These are phyloP conservation scores for Pleurotus salmoneostramineus DNA, from an alignment of 768 basidiomycete species.

Conservation along the genomic window DNA sequence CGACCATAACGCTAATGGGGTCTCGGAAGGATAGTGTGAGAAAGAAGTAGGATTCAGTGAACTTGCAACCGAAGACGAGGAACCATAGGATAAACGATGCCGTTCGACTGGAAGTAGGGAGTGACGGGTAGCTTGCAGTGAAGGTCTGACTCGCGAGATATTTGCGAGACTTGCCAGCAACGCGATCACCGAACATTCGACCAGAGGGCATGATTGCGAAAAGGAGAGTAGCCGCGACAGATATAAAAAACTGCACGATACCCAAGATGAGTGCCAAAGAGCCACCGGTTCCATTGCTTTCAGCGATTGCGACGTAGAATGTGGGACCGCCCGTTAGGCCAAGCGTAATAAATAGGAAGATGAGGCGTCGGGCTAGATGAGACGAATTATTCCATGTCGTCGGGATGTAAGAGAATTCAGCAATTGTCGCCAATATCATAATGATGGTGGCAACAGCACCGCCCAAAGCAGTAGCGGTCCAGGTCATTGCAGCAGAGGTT, in stretches of 20 bases:
- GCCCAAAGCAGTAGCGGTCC: constrained; percentile 92
- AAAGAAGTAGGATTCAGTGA: constrained; percentile 97
- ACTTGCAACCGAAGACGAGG: constrained; percentile 95
- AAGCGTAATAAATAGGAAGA: constrained; percentile 89
- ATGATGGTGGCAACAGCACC: constrained; percentile 95
- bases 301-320: constrained; percentile 88
- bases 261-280: constrained; percentile 87
- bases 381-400: constrained; percentile 99
- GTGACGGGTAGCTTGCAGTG: constrained; percentile 87
- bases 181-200: constrained; percentile 98
- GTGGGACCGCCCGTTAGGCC: constrained; percentile 91
- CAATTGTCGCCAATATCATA: constrained; percentile 92
- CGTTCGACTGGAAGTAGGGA: constrained; percentile 60
- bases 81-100: constrained; percentile 84
- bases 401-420: constrained; percentile 97
- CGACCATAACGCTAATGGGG: constrained; percentile 92
- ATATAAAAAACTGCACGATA: constrained; percentile 95
- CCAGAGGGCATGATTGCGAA: constrained; percentile 94
- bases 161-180: constrained; percentile 91
- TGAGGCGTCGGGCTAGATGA: constrained; percentile 85
- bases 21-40: constrained; percentile 91
- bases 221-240: constrained; percentile 78
- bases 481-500: constrained; percentile 75
- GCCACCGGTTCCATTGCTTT: constrained; percentile 59
- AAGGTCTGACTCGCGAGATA: constrained; percentile 99